A percentile compares a stretch with the other conserved stretches of the same genome.
Conservation (phyloP, 441 rosid genomes). For the Adansonia gregorii region DNA sequence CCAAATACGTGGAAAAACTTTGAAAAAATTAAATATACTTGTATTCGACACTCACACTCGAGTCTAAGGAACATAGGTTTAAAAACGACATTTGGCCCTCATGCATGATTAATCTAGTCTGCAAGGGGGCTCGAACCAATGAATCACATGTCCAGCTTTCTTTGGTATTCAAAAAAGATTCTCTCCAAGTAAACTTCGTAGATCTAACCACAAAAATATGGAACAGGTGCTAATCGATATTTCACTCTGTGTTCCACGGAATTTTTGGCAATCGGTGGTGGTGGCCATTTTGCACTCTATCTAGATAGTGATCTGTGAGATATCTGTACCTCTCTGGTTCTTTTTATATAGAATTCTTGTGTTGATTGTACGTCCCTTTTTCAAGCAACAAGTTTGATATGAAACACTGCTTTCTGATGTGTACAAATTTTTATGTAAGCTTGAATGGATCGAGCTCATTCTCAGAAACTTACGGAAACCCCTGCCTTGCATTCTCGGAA, state of each 20-base stretch:
- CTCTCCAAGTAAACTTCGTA: background rate
- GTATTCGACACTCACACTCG: no score
- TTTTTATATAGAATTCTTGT: background rate
- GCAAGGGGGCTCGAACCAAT: background rate
- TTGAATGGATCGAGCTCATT: slow-evolving; percentile 88
- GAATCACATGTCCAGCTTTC: background rate
- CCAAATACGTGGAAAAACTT: no score
- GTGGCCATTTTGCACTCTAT: slow-evolving; percentile 91
- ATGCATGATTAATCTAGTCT: background rate
- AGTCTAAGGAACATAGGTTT: no score
- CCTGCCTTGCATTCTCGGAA: slow-evolving; percentile 78
- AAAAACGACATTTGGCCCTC: background rate
- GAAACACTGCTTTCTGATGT: slow-evolving; percentile 7
- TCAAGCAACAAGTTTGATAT: background rate
- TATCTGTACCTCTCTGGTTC: slow-evolving; percentile 21
- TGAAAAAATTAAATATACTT: no score
- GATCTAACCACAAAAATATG: slow-evolving; percentile 32
- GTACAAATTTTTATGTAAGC: slow-evolving; percentile 41
- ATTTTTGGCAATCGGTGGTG: slow-evolving; percentile 88
- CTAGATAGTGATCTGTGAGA: slow-evolving; percentile 86
- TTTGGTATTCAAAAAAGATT: background rate
- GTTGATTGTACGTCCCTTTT: background rate
- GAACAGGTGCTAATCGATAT: slow-evolving; percentile 86
- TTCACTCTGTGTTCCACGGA: slow-evolving; percentile 84
- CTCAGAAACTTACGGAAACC: slow-evolving; percentile 91